Percentiles rank a stretch among this genome's conserved stretches.
Evolutionary conservation across 495 filamentous ascomycete genomes (phyloP).

Genomic region (Darksidea phi): DNA sequence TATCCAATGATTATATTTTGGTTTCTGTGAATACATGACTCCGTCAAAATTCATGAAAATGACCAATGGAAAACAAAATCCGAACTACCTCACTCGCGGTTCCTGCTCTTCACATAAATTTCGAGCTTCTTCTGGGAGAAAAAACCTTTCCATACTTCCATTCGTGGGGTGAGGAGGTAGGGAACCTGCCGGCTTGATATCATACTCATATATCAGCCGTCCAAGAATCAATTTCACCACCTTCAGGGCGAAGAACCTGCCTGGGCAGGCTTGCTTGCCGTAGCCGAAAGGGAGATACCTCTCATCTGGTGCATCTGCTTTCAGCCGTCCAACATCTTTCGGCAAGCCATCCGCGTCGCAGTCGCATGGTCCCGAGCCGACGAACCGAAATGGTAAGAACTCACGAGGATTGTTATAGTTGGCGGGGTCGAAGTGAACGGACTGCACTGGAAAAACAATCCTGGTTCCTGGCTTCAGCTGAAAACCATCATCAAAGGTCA

Average conservation of each 20-base stretch:
- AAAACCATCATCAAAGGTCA: slow-evolving; percentile 11
- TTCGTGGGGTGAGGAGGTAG: not conserved
- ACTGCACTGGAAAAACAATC: slow-evolving; percentile 11
- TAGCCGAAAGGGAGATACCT: slow-evolving; percentile 13
- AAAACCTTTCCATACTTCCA: slow-evolving; percentile 18
- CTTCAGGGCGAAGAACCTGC: slow-evolving; percentile 10
- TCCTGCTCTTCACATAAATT: no score
- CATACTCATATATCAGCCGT: slow-evolving; percentile 11
- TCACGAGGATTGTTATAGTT: slow-evolving; percentile 7
- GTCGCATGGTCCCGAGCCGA: slow-evolving; percentile 5
- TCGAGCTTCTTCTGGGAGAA: not conserved
- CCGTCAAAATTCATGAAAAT: no score
- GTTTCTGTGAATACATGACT: no score
- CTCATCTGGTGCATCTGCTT: slow-evolving; percentile 15
- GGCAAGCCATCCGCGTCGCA: not conserved
- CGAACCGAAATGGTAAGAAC: slow-evolving; percentile 14
- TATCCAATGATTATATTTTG: no score
- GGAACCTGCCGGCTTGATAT: not conserved
- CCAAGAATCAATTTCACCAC: slow-evolving; percentile 19
- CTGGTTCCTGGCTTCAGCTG: slow-evolving; percentile 4
- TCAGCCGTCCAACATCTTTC: slow-evolving; percentile 8
- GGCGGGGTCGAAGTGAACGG: slow-evolving; percentile 4
- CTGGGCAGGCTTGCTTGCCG: slow-evolving; percentile 10
- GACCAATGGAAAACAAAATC: no score
- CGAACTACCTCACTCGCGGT: no score